Evolutionary conservation across 768 basidiomycete species (phyloP).

Genomic region (Mycena alexandri): DNA sequence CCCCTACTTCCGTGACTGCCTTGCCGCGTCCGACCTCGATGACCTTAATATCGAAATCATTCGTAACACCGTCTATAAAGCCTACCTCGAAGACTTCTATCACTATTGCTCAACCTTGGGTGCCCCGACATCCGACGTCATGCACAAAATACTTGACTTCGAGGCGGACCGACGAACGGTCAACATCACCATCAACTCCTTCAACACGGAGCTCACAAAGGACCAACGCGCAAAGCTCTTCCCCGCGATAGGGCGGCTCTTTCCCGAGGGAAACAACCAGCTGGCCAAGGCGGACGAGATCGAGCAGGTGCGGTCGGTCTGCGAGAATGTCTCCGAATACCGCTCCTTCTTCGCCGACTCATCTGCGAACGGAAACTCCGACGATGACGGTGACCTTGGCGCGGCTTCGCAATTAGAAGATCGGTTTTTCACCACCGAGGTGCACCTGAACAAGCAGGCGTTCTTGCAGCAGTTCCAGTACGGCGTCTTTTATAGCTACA

Average conservation of each 20-base stretch:
- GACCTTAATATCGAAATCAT: slow-evolving; percentile 99
- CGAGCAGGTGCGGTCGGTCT: slow-evolving; percentile 89
- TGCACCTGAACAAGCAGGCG: slow-evolving; percentile 92
- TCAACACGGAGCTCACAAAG: slow-evolving; percentile 94
- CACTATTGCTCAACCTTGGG: slow-evolving; percentile 83
- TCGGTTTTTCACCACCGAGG: slow-evolving; percentile 94
- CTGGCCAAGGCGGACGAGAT: slow-evolving; percentile 95
- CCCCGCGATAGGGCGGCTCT: slow-evolving; percentile 93
- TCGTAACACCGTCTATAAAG: slow-evolving; percentile 98
- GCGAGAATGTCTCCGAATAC: slow-evolving; percentile 92
- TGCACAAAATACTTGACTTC: slow-evolving; percentile 92
- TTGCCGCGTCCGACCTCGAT: slow-evolving; percentile 95
- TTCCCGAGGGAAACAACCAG: slow-evolving; percentile 95
- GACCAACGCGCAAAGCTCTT: slow-evolving; percentile 95
- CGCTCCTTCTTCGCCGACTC: slow-evolving; percentile 87
- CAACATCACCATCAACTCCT: slow-evolving; percentile 99
- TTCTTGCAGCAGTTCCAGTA: slow-evolving; percentile 98
- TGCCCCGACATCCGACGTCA: slow-evolving; percentile 89
- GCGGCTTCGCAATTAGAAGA: slow-evolving; percentile 86
- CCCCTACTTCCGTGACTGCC: slow-evolving; percentile 96
- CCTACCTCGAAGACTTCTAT: slow-evolving; percentile 98
- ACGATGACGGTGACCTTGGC: slow-evolving; percentile 54
- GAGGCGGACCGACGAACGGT: slow-evolving; percentile 97
- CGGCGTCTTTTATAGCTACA: slow-evolving; percentile 92
- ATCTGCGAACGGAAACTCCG: slow-evolving; percentile 46